Conservation (phyloP, 2,329 filamentous ascomycete species). For the Macrophomina pseudophaseolina region DNA sequence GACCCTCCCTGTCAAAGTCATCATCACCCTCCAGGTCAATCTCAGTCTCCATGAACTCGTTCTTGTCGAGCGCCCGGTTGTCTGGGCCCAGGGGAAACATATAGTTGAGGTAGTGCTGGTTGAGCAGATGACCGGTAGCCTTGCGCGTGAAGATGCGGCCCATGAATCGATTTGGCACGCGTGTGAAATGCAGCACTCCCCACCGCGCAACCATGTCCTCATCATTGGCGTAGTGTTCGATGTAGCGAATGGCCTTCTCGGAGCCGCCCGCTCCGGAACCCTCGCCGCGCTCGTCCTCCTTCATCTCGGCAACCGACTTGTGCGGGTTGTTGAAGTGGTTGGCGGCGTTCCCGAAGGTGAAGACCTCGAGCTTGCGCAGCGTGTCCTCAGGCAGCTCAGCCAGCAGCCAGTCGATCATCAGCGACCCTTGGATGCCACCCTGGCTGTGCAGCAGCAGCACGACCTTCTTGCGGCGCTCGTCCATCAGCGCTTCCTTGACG, state of each 20-base stretch:
- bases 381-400: conserved; percentile 57
- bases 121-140: conserved; percentile 45
- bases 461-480: conserved; percentile 68
- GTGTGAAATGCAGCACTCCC: conserved; percentile 73
- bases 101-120: conserved; percentile 66
- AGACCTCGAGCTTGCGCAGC: conserved; percentile 59
- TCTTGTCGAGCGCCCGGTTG: conserved; percentile 56
- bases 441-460: conserved; percentile 78
- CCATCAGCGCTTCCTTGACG: conserved; percentile 68
- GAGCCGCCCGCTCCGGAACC: conserved; percentile 36
- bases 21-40: conserved; percentile 10
- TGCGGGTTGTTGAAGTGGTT: conserved; percentile 84
- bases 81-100: conserved; percentile 62
- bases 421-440: conserved; percentile 73
- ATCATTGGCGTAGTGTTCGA: conserved; percentile 81
- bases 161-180: conserved; percentile 55
- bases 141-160: conserved; percentile 55
- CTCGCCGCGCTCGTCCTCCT: not conserved
- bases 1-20: conserved; percentile 21
- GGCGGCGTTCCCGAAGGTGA: conserved; percentile 77
- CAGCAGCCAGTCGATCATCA: conserved; percentile 78
- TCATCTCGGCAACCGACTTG: conserved; percentile 14
- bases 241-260: conserved; percentile 64
- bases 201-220: conserved; percentile 76
- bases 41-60: conserved; percentile 66